Percentiles rank a stretch among this genome's conserved stretches.
Conservation (phyloP, 441 rosid genomes). For the Arabidopsis hybrid region DNA sequence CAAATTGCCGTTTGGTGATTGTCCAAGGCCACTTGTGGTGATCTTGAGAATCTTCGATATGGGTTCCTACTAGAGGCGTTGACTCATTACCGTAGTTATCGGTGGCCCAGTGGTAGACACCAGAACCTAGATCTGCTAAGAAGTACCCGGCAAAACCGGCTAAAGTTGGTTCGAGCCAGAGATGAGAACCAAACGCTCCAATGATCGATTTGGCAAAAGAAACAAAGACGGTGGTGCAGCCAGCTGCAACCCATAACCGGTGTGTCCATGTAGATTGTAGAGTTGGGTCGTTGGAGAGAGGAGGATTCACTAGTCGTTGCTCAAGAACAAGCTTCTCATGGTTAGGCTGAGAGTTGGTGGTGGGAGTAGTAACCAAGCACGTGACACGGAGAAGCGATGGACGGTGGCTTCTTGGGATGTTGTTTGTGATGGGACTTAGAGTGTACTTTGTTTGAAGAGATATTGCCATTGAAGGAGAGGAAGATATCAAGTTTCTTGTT, state of each 20-base stretch:
- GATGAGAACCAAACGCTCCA: constrained; percentile 53
- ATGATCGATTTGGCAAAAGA: constrained; percentile 62
- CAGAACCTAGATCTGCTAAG: constrained; percentile 81
- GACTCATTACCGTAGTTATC: constrained; percentile 83
- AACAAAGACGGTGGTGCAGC: constrained; percentile 64
- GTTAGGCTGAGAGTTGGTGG: constrained; percentile 47
- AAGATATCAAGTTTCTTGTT: neutral
- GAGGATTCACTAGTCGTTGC: constrained; percentile 34
- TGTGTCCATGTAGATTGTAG: constrained; percentile 78
- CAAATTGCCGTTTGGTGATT: constrained; percentile 74
- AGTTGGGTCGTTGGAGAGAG: constrained; percentile 52
- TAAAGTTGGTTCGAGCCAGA: constrained; percentile 63
- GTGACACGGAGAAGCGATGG: constrained; percentile 26
- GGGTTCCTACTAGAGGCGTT: constrained; percentile 72
- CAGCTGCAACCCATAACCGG: constrained; percentile 70
- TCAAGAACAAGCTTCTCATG: constrained; percentile 26
- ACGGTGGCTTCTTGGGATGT: constrained; percentile 39
- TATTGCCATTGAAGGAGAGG: constrained; percentile 54
- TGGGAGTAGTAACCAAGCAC: constrained; percentile 46
- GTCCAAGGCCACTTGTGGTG: constrained; percentile 94
- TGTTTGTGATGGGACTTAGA: constrained; percentile 33
- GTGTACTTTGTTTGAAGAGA: constrained; percentile 54
- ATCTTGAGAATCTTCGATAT: constrained; percentile 83
- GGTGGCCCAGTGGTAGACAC: constrained; percentile 89
- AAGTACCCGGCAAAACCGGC: constrained; percentile 74